These are phyloP conservation scores for Asterionellopsis glacialis DNA, from an alignment of 108 stramenopile genomes.

Conservation along the genomic window DNA sequence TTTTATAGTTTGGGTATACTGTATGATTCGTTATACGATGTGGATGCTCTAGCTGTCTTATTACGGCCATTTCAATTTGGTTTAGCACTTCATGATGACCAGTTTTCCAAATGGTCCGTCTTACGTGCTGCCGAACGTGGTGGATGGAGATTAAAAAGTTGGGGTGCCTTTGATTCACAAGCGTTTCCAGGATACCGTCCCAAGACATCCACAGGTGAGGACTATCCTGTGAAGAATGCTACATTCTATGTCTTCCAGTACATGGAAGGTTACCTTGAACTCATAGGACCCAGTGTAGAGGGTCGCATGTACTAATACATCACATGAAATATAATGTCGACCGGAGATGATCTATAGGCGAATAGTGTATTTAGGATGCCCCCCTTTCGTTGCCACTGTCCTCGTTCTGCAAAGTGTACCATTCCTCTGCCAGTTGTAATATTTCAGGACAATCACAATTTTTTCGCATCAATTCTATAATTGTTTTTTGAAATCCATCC, in stretches of 20 bases:
- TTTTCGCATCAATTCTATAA: constrained; percentile 47
- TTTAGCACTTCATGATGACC: constrained; percentile 12
- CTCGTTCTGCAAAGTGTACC: too few species aligned
- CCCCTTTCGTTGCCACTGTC: too few species aligned
- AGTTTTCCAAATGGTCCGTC: constrained; percentile 15
- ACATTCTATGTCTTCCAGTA: constrained; percentile 16
- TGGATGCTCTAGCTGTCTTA: neutral
- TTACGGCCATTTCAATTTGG: neutral
- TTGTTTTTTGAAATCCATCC: constrained; percentile 15
- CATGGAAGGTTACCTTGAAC: too few species aligned
- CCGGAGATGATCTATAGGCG: too few species aligned
- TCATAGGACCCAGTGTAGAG: too few species aligned
- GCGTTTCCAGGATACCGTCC: constrained; percentile 11
- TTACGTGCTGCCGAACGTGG: constrained; percentile 10
- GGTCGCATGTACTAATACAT: too few species aligned
- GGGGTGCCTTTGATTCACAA: constrained; percentile 1
- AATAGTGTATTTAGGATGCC: too few species aligned
- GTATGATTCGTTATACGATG: neutral
- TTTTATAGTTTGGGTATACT: constrained; percentile 1
- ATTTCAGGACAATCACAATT: constrained; percentile 50
- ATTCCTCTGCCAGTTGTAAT: constrained; percentile 7
- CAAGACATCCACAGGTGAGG: constrained; percentile 2
- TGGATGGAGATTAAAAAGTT: constrained; percentile 14
- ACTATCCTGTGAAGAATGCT: constrained; percentile 2
- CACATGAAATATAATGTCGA: too few species aligned